Percentiles rank a stretch among this genome's conserved stretches.
These are phyloP conservation scores for Cladosporium sp. DNA, from an alignment of 2,329 filamentous ascomycete genomes.

Conservation along the genomic window DNA sequence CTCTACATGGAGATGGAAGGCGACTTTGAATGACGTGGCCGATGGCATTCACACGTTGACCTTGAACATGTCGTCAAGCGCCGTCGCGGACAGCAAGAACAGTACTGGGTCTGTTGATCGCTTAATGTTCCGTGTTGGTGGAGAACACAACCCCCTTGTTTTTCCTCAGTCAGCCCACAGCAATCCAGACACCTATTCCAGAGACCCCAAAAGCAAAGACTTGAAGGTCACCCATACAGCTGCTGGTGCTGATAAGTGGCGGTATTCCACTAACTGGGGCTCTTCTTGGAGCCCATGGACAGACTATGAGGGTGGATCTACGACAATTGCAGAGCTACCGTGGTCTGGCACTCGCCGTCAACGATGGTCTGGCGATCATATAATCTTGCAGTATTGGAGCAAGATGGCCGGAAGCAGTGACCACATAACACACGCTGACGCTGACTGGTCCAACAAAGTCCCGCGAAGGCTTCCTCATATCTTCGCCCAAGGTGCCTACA, in stretches of 20 bases:
- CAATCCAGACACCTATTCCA: conserved; percentile 55
- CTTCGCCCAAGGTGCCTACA: conserved; percentile 64
- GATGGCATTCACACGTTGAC: conserved; percentile 64
- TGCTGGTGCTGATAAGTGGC: conserved; percentile 62
- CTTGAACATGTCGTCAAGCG: conserved; percentile 55
- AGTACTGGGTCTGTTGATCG: conserved; percentile 56
- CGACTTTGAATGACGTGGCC: conserved; percentile 57
- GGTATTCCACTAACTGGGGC: conserved; percentile 64
- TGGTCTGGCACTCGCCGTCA: conserved; percentile 62
- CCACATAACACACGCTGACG: conserved; percentile 63
- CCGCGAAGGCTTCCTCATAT: conserved; percentile 61
- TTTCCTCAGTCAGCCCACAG: conserved; percentile 61
- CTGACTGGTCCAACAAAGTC: conserved; percentile 43
- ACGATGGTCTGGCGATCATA: conserved; percentile 62
- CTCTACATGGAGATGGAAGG: conserved; percentile 56
- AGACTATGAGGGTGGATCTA: conserved; percentile 55
- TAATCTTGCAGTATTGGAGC: conserved; percentile 66
- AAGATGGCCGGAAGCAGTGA: conserved; percentile 60
- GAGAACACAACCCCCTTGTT: conserved; percentile 60
- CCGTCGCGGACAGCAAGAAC: conserved; percentile 47
- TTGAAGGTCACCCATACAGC: conserved; percentile 56
- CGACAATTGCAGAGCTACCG: conserved; percentile 49
- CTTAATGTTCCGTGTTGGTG: conserved; percentile 64
- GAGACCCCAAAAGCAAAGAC: conserved; percentile 26
- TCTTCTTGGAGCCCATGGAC: conserved; percentile 62